These are phyloP conservation scores for Xylariales sp. DNA, from an alignment of 2,329 filamentous ascomycete species.

Conservation along the genomic window DNA sequence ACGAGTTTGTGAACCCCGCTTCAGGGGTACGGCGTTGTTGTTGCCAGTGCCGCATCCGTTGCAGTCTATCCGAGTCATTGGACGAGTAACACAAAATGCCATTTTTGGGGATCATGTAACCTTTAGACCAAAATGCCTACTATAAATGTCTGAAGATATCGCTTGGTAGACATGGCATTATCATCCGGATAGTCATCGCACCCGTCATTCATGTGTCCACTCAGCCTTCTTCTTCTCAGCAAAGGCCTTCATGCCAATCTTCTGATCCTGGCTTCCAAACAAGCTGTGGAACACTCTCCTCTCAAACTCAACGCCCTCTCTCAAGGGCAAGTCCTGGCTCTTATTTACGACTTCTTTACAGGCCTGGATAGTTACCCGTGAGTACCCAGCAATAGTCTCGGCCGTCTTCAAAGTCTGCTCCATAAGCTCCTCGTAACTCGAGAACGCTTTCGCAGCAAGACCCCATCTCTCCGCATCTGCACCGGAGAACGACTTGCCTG, in stretches of 20 bases:
- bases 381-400: constrained; percentile 83
- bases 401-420: constrained; percentile 78
- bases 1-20: no score
- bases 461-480: constrained; percentile 87
- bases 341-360: constrained; percentile 99
- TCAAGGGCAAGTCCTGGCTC: constrained; percentile 83
- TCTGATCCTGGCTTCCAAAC: constrained; percentile 95
- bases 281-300: constrained; percentile 85
- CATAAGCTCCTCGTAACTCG: constrained; percentile 75
- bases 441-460: constrained; percentile 77
- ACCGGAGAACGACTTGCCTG: constrained; percentile 78
- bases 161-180: no score
- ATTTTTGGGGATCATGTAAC: no score
- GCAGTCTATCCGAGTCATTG: no score
- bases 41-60: no score
- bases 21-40: no score
- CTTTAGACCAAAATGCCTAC: no score
- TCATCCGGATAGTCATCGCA: no score
- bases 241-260: constrained; percentile 95
- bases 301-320: constrained; percentile 94
- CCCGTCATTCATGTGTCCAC: constrained; percentile 84
- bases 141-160: no score
- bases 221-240: constrained; percentile 89
- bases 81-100: no score
- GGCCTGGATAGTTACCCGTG: constrained; percentile 79